phyloP scores from a whole-genome alignment of 768 basidiomycete genomes.

The Amyloporia xantha region DNA sequence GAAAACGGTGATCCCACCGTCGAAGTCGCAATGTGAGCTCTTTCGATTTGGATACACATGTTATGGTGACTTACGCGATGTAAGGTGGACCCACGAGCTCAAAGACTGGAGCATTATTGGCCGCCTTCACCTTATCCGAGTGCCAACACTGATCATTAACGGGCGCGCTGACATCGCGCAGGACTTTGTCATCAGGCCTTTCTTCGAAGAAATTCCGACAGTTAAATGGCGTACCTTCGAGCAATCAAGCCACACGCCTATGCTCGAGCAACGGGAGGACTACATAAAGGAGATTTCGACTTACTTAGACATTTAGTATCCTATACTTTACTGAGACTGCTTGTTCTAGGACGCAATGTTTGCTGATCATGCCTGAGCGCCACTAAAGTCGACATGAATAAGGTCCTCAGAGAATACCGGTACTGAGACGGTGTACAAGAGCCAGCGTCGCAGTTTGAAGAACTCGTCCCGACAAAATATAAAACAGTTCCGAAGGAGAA shows the following conservation, averaged over 20 bases:
- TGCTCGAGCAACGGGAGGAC: conserved; percentile 24
- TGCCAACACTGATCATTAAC: conserved; percentile 25
- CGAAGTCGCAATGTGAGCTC: conserved; percentile 16
- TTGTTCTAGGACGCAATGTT: no score
- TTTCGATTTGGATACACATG: conserved; percentile 21
- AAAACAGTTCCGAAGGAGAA: no score
- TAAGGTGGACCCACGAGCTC: conserved; percentile 3
- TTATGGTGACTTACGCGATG: conserved; percentile 2
- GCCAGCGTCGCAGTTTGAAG: no score
- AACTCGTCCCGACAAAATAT: no score
- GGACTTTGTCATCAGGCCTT: conserved; percentile 21
- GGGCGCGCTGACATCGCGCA: conserved; percentile 25
- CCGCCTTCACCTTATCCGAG: conserved; percentile 20
- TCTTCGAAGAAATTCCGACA: conserved; percentile 18
- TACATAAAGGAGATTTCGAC: conserved; percentile 15
- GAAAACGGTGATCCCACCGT: conserved; percentile 42
- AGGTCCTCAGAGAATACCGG: no score
- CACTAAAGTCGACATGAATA: no score
- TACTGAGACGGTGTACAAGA: no score
- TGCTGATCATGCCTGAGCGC: no score
- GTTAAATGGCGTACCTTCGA: conserved; percentile 26
- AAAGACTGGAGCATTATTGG: conserved; percentile 23
- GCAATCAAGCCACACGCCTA: conserved; percentile 25
- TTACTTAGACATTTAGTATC: background rate
- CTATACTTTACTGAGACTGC: background rate